These are phyloP conservation scores for Rheum nobile DNA, from an alignment of 148 eudicot species.

Conservation along the genomic window DNA sequence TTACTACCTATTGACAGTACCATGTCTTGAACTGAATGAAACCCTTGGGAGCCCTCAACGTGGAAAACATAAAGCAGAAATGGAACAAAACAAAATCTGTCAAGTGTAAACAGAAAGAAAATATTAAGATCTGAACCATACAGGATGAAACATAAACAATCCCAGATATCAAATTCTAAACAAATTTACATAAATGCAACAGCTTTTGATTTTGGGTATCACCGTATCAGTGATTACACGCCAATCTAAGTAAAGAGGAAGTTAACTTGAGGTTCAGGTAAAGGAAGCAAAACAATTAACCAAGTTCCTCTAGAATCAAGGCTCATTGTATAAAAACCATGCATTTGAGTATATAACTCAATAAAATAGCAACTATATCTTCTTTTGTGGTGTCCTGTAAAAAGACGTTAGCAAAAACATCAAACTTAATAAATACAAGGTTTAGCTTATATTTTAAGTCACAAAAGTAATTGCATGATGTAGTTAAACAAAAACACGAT, in stretches of 20 bases:
- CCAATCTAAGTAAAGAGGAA: not conserved
- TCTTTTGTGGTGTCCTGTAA: not conserved
- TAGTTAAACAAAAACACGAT: not conserved
- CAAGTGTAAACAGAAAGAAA: not conserved
- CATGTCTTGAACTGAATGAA: conserved; percentile 40
- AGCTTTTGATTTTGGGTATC: not conserved
- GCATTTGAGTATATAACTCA: not conserved
- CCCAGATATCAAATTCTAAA: not conserved
- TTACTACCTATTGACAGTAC: conserved; percentile 52
- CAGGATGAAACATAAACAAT: not conserved
- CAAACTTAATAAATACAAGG: not conserved
- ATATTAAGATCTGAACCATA: not conserved
- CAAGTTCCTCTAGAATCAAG: not conserved
- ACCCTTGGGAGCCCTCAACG: conserved; percentile 33
- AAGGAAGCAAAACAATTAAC: not conserved
- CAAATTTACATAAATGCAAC: not conserved
- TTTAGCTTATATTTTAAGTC: not conserved
- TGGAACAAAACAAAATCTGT: conserved; percentile 76
- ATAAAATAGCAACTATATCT: not conserved
- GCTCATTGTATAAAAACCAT: not conserved
- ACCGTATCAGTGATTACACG: not conserved
- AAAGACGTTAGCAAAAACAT: not conserved
- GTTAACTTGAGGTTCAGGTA: not conserved
- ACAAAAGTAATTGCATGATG: not conserved
- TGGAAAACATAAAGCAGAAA: conserved; percentile 39